phyloP scores from a whole-genome alignment of 2,329 filamentous ascomycete genomes.

The Fonsecaea multimorphosa region DNA sequence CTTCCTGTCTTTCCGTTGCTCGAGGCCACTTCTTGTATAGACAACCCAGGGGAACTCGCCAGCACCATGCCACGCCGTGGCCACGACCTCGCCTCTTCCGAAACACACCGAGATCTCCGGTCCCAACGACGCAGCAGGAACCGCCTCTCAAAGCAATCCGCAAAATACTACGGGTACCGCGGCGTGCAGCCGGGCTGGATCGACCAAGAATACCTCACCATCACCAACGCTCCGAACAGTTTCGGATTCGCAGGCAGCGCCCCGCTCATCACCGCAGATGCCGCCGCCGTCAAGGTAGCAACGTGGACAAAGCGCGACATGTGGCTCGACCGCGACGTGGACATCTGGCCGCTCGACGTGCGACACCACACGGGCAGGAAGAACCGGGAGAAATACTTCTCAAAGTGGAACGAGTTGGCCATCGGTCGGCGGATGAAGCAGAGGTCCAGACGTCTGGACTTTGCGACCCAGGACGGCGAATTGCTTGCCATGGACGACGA shows the following conservation, averaged over 20 bases:
- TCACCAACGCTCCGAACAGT: neutral
- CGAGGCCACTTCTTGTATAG: neutral
- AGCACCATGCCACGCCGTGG: neutral
- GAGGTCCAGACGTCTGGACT: neutral
- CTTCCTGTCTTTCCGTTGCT: neutral
- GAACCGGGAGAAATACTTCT: slow-evolving; percentile 23
- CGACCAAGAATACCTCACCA: slow-evolving; percentile 24
- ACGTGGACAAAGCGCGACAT: slow-evolving; percentile 34
- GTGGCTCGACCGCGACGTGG: slow-evolving; percentile 23
- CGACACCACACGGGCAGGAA: slow-evolving; percentile 28
- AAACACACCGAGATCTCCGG: slow-evolving; percentile 27
- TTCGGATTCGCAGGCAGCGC: neutral
- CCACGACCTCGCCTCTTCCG: neutral
- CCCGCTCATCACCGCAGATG: slow-evolving; percentile 9
- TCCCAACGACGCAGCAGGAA: slow-evolving; percentile 21
- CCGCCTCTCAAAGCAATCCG: slow-evolving; percentile 30
- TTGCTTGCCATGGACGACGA: neutral
- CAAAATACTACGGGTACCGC: slow-evolving; percentile 36
- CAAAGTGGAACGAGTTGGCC: slow-evolving; percentile 10
- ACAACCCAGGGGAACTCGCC: neutral
- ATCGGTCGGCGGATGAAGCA: slow-evolving; percentile 19
- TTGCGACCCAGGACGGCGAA: neutral
- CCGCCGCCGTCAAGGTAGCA: neutral
- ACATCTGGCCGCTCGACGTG: slow-evolving; percentile 29
- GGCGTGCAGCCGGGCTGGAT: slow-evolving; percentile 33